Evolutionary conservation across 495 filamentous ascomycete species (phyloP).

Genomic region (Chaetomium fimeti): DNA sequence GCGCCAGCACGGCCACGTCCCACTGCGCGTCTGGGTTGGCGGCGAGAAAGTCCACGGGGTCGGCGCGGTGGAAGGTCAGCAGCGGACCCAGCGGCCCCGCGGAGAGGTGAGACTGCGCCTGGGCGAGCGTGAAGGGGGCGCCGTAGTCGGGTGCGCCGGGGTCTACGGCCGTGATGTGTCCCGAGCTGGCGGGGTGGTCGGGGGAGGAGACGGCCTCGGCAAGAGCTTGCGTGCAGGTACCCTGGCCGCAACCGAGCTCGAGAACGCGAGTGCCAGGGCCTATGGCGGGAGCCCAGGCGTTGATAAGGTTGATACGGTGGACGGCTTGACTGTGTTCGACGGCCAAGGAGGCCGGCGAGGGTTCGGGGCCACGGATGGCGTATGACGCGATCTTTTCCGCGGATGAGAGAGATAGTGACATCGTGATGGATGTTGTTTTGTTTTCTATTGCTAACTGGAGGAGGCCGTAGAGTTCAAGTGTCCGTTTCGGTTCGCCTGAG

Average conservation of each 20-base stretch:
- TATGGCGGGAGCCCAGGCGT: slow-evolving; percentile 38
- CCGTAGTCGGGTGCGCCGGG: slow-evolving; percentile 52
- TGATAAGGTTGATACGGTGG: slow-evolving; percentile 46
- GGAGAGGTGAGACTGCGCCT: slow-evolving; percentile 36
- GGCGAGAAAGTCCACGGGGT: slow-evolving; percentile 34
- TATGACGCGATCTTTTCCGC: slow-evolving; percentile 33
- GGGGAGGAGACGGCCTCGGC: slow-evolving; percentile 46
- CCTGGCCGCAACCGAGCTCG: slow-evolving; percentile 58
- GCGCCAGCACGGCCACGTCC: slow-evolving; percentile 48
- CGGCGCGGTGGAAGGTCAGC: slow-evolving; percentile 45
- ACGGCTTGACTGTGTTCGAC: slow-evolving; percentile 45
- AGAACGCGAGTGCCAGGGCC: slow-evolving; percentile 44
- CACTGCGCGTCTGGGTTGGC: slow-evolving; percentile 31
- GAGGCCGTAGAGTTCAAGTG: neutral
- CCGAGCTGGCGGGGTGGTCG: slow-evolving; percentile 18
- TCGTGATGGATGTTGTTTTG: slow-evolving; percentile 8
- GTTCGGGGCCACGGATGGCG: slow-evolving; percentile 22
- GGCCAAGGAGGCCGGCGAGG: slow-evolving; percentile 28
- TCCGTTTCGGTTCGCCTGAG: neutral
- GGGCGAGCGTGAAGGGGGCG: slow-evolving; percentile 35
- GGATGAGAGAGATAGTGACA: slow-evolving; percentile 22
- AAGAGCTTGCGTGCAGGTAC: slow-evolving; percentile 49
- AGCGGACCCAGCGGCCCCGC: slow-evolving; percentile 7
- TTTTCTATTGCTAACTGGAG: neutral
- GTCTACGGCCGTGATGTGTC: slow-evolving; percentile 50